Base-by-base conservation (phyloP, 1,284 basidiomycete species). In the Ceratobasidium sp. region DNA sequence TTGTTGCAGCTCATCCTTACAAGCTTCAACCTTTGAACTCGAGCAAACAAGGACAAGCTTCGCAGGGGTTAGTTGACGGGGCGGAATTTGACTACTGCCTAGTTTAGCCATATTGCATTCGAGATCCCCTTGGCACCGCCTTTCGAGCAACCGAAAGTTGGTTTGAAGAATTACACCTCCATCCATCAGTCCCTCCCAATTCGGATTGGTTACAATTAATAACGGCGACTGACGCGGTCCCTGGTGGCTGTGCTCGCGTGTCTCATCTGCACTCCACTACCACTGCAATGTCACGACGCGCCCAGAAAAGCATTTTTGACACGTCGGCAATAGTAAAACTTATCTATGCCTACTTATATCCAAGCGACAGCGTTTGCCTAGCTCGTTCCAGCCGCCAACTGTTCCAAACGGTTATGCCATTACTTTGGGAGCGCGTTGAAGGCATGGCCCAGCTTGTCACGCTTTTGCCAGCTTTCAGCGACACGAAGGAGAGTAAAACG, bases 171-270 rank as follows among this genome's bases (percentile, higher is more conserved):
- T n/a, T n/a, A n/a, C n/a, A n/a, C n/a, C n/a, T n/a, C n/a, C n/a
- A n/a, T n/a, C n/a, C n/a, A n/a, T n/a, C n/a, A n/a, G n/a, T n/a
- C n/a, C n/a, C n/a, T n/a, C n/a, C n/a, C n/a, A 16, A 16, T 43
- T 43, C 41, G 9, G 41, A 43, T 13, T 43, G 41, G 16, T 43
- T 16, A 43, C 9, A 13, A 13, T 43, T 43, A 16, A 16, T 43
- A 43, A 43, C 11, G 7, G 9, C 41, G 41, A 9, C 41, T 48
- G 29, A 31, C 54, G 27, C 54, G 31, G 29, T 58, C 54, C 54
- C 54, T 58, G 54, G 54, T 58, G 54, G 54, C 54, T 58, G 54
- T 58, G 8, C 54, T 4, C 16, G 19, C 54, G 54, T 19, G 54
- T 34, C 54, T 34, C 29, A 16, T 31, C 54, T 58, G 0, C 31